Evolutionary conservation across 768 basidiomycete genomes (phyloP), one percentile per base, ranked within the genome.

Genomic region (Mycena maculata): DNA sequence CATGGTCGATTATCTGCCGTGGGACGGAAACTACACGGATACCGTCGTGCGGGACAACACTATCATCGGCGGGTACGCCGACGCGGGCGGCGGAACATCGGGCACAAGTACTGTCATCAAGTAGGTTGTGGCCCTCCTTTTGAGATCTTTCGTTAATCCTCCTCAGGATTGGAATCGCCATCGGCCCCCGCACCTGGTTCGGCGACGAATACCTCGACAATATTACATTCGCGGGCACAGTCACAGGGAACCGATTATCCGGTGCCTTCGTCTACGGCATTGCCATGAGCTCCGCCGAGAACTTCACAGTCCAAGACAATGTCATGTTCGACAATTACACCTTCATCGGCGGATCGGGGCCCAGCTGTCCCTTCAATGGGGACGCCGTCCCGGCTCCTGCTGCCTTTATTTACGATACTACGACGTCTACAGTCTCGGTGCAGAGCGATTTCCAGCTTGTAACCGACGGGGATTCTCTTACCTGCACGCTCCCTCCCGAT

Each of bases 181-280:
- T 93, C 20, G 92, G 93, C 10, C 91, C 93, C 12, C 86, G 86
- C 13, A 88, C 87, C 16, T 94, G 92, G 92, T 93, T 92, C 63
- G 90, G 88, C 3, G 78, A 85, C 68, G n/a, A n/a, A n/a, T n/a
- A n/a, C n/a, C n/a, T n/a, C n/a, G n/a, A n/a, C 73, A 76, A 56
- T 91, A 82, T 68, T 82, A 82, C 25, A 71, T 85, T 81, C 74
- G 79, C 75, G 39, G 92, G 85, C 8, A 79, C 81, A 8, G 88
- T 92, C 23, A 71, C 78, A 18, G 79, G 86, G 73, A 93, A 94
- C 76, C 76, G 75, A 31, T 73, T 92, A 22, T 84, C 85, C 13
- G 90, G 90, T 6, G 90, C 91, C 11, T 92, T 94, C 72, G 88
- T 88, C 61, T 94, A 90, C 70, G 92, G 84, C 25, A 87, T 94